A percentile compares a stretch with the other conserved stretches of the same genome.
These are phyloP conservation scores for Euphorbia lathyris DNA, from an alignment of 345 rosid species.

Conservation along the genomic window DNA sequence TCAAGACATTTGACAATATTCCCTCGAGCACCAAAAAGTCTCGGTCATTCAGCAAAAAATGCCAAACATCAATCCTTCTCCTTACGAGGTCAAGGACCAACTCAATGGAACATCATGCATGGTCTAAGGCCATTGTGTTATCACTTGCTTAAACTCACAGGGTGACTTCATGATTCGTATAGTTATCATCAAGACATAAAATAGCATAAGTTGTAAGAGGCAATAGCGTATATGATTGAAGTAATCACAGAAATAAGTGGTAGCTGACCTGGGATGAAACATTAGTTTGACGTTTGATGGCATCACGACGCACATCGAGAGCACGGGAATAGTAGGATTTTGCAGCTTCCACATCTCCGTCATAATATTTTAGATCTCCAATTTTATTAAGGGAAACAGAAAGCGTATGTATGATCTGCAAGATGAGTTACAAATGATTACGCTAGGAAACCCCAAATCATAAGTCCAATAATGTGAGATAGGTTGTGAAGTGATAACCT, in stretches of 20 bases:
- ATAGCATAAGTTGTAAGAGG: background rate
- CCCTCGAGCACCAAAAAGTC: background rate
- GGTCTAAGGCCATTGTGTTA: background rate
- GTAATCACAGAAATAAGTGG: background rate
- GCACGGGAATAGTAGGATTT: slow-evolving; percentile 74
- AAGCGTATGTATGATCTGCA: slow-evolving; percentile 81
- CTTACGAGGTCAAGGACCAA: background rate
- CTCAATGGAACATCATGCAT: background rate
- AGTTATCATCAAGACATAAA: background rate
- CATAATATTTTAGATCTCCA: slow-evolving; percentile 94
- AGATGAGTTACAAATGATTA: slow-evolving; percentile 10
- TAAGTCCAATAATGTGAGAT: background rate
- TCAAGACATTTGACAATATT: background rate
- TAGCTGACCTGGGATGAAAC: slow-evolving; percentile 72
- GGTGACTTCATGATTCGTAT: background rate
- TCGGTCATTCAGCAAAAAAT: background rate
- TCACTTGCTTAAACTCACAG: background rate
- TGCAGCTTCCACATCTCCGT: slow-evolving; percentile 73
- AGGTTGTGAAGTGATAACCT: slow-evolving; percentile 44
- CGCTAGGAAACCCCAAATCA: background rate
- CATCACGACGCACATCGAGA: slow-evolving; percentile 73
- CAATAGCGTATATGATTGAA: background rate
- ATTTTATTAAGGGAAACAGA: slow-evolving; percentile 95
- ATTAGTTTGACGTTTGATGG: slow-evolving; percentile 48
- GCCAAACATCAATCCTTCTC: background rate